Evolutionary conservation across 75 land plant species (phyloP).

Genomic region (Pseudotsuga menziesii): DNA sequence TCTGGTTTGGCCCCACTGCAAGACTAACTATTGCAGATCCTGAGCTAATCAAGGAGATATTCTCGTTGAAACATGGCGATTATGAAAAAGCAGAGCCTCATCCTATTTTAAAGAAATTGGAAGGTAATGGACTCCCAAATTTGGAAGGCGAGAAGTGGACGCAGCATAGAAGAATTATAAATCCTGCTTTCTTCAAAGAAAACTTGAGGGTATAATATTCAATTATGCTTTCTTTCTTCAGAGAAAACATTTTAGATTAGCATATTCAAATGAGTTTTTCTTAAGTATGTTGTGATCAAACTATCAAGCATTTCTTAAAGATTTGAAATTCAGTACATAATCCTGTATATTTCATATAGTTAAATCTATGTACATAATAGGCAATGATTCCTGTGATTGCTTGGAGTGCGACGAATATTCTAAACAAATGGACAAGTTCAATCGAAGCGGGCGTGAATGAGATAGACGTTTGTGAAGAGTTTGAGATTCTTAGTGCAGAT

Average conservation of each 20-base stretch:
- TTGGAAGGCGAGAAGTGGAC: constrained; percentile 14
- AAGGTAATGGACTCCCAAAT: constrained; percentile 7
- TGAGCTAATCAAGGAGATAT: constrained; percentile 49
- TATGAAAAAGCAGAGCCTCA: constrained; percentile 51
- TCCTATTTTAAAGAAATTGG: constrained; percentile 20
- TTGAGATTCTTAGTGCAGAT: constrained; percentile 44
- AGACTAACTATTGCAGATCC: constrained; percentile 53
- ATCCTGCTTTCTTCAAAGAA: constrained; percentile 12
- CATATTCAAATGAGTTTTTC: background rate
- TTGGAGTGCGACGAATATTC: constrained; percentile 29
- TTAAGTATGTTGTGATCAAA: background rate
- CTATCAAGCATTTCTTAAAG: too few species aligned
- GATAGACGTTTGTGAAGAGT: constrained; percentile 53
- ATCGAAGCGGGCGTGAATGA: constrained; percentile 34
- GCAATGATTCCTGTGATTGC: constrained; percentile 34
- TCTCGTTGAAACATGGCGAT: constrained; percentile 35
- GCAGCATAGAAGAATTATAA: constrained; percentile 6
- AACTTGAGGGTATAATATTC: constrained; percentile 11
- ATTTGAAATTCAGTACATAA: background rate
- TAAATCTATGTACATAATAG: background rate
- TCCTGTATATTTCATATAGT: background rate
- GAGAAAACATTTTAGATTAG: constrained; percentile 43
- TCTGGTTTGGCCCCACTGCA: constrained; percentile 65
- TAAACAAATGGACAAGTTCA: constrained; percentile 42
- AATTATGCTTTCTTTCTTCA: background rate